Base-by-base conservation (phyloP, 805 yeast genomes). In the Candida ulmi region DNA sequence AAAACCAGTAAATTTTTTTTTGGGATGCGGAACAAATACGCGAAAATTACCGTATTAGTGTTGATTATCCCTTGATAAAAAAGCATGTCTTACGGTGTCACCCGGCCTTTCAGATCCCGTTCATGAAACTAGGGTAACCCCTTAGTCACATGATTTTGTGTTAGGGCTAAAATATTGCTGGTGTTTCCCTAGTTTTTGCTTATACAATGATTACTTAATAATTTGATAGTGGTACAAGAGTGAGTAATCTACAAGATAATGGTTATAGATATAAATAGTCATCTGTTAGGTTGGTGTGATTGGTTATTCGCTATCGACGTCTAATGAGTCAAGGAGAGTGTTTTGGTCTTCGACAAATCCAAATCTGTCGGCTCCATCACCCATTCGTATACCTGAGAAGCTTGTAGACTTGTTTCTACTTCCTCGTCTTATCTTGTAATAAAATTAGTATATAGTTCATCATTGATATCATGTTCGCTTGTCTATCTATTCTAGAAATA, bases 341-440 rank as follows among this genome's bases (percentile, higher is more conserved):
- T 68, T 67, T 32, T 66, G 70, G 9, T 61, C 62, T 30, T 66
- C 71, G 46, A 65, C 58, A 40, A 60, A 65, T 8, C 66, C 58
- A 32, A 63, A 53, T 39, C 66, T 54, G 13, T 59, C 60, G 3
- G 55, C 52, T 27, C 54, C 45, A 36, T 56, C 48, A 31, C 51
- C 37, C 28, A 50, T 37, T 23, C 55, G 40, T 34, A 46, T 46
- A 17, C 51, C 39, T 24, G 41, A 38, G 5, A 26, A 26, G n/a
- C 11, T 11, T 7, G 40, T 37, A 15, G 27, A 43, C 31, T 46
- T 39, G 17, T 29, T n/a, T 17, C 18, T 38, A 17, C 40, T 38
- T 36, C 39, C 36, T 30, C 27, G 33, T 52, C 50, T 50, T 53
- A 45, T 28, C 17, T 18, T 11, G 17, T 17, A 16, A 21, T 40